Base-by-base conservation (phyloP, 176 grass and related monocot species). In the Aegilops sharonensis region DNA sequence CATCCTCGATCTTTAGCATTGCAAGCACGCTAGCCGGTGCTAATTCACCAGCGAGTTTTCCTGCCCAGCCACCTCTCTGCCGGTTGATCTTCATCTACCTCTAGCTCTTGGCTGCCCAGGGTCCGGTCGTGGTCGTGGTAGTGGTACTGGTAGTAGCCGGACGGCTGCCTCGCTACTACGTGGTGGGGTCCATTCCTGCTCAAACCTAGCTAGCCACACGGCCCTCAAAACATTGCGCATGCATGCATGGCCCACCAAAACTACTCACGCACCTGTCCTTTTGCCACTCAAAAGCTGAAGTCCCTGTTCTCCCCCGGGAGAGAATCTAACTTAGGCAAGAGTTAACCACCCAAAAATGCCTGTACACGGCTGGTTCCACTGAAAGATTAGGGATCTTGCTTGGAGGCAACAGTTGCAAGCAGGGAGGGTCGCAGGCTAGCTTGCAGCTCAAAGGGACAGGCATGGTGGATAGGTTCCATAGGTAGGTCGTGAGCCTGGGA, bases 311-410 rank as follows among this genome's bases (percentile, higher is more conserved):
- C 17, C 32, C n/a, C 39, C 31, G 72, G 9, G 72, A 75, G 12
- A 74, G 78, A 73, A 70, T 64, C 78, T 66, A 48, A 15, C 40
- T 75, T 77, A 72, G 72, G 24, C 23, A 24, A 83, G 82, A 56
- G 35, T 29, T 29, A 57, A 65, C 2, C 29, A 54, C 57, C 57
- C 39, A 73, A 66, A 78, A 75, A 83, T 87, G 72, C 64, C 79
- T 83, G 42, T 59, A 62, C 57, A 71, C 64, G 72, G 79, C 57
- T 75, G 48, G 72, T 85, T 88, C 69, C 81, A 81, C 69, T 56
- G 77, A 88, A 84, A 91, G 68, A 91, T 87, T 87, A 88, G 81
- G 29, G 77, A 76, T 84, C 80, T 87, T 76, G 75, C 86, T 84
- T 80, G 39, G 8, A 40, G 39, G 36, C 36, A 37, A 37, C 7